A percentile compares a stretch with the other conserved stretches of the same genome.
Conservation (phyloP, 1,284 basidiomycete genomes). For the Ustilago esculenta region DNA sequence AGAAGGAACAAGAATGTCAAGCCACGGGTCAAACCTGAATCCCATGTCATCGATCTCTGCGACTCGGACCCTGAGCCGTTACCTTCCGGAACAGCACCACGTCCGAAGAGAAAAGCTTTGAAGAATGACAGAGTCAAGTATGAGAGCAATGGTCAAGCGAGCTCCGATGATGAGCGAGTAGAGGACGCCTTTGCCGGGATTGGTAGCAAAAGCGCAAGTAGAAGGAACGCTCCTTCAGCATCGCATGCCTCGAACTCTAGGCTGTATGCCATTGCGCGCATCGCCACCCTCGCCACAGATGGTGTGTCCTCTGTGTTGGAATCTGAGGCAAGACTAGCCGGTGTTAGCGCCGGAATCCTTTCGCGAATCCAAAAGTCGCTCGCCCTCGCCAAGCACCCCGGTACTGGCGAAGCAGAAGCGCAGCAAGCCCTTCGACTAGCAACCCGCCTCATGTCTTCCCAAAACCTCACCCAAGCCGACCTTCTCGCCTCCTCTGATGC, state of each 20-base stretch:
- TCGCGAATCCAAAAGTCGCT: constrained; percentile 51
- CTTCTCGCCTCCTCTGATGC: constrained; percentile 33
- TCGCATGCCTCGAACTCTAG: constrained; percentile 5
- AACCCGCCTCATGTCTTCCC: constrained; percentile 44
- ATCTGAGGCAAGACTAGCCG: constrained; percentile 31
- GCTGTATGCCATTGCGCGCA: constrained; percentile 36
- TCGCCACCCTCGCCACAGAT: constrained; percentile 40
- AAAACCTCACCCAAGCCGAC: constrained; percentile 52
- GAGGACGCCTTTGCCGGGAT: constrained; percentile 15
- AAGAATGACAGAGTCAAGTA: constrained; percentile 2
- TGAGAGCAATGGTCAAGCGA: not conserved
- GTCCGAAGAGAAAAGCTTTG: not conserved
- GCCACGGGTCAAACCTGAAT: constrained; percentile 16
- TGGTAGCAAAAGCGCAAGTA: not conserved
- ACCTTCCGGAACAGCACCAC: constrained; percentile 1
- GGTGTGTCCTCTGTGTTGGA: constrained; percentile 14
- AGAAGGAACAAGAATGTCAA: not conserved
- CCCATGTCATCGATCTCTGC: constrained; percentile 30
- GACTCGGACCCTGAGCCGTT: constrained; percentile 12
- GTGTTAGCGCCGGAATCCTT: constrained; percentile 34
- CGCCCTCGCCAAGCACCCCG: constrained; percentile 44
- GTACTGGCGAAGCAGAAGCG: constrained; percentile 49
- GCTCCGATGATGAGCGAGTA: not conserved
- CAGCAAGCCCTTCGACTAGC: constrained; percentile 45
- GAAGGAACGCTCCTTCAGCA: not conserved